Base-by-base conservation (phyloP, 1,284 basidiomycete genomes). In the Clitocybe nebularis region DNA sequence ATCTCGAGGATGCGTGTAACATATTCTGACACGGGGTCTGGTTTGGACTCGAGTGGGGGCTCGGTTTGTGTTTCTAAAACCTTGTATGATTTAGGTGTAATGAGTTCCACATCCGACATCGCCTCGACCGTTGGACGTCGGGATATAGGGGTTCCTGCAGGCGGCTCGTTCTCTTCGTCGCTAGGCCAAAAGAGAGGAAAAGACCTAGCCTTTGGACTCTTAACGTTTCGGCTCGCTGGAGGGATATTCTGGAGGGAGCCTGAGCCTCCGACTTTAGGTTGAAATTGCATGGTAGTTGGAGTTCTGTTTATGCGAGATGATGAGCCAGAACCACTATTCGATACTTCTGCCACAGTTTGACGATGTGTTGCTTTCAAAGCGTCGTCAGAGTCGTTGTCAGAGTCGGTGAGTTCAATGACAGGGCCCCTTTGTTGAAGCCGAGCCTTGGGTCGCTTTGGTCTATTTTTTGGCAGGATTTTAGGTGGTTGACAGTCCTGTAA, bases 1-100 rank as follows among this genome's bases (percentile, higher is more conserved):
- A 85, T 71, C 53, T 84, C 81, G 24, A 84, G 62, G 16, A 85
- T 68, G 36, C 69, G 74, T 9, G 70, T 67, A 36, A 77, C 56
- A 19, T 36, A 35, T 29, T 23, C 24, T 3, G 37, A 20, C 8
- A 17, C 14, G 7, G 29, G 28, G 25, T 40, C 30, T 39, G 22
- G 7, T 14, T 40, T 22, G 24, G 39, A 10, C 11, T 24, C 39
- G n/a, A 39, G 41, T 6, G 13, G 22, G 10, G 5, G 21, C 8
- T n/a, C n/a, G n/a, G n/a, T n/a, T n/a, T n/a, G n/a, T n/a, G n/a
- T n/a, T n/a, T n/a, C n/a, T n/a, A n/a, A n/a, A n/a, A n/a, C n/a
- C n/a, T n/a, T n/a, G n/a, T n/a, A n/a, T n/a, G n/a, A n/a, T n/a
- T n/a, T n/a, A n/a, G n/a, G n/a, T n/a, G n/a, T n/a, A n/a, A n/a